phyloP scores from a whole-genome alignment of 805 yeast genomes.

The Teunomyces atbi region DNA sequence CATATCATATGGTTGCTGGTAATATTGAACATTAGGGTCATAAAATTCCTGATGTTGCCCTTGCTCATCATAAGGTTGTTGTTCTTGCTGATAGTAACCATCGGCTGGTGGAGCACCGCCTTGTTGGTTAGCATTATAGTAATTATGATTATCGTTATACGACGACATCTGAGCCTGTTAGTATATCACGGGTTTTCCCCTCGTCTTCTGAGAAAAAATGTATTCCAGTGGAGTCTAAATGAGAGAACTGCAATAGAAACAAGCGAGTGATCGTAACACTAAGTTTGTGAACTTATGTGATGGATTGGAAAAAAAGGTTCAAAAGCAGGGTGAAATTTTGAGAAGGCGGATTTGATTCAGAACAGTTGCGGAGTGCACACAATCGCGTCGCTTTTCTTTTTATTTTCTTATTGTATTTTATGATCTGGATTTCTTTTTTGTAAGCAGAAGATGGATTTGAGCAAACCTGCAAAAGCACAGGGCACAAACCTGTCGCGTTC shows the following conservation, averaged over 20 bases:
- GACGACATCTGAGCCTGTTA: slow-evolving; percentile 52
- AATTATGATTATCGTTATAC: slow-evolving; percentile 55
- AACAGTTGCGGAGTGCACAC: slow-evolving; percentile 2
- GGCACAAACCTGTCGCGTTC: background rate
- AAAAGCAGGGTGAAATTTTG: slow-evolving; percentile 2
- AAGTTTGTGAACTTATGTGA: slow-evolving; percentile 1
- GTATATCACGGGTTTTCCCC: slow-evolving; percentile 10
- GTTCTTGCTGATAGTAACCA: slow-evolving; percentile 39
- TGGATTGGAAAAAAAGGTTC: slow-evolving; percentile 4
- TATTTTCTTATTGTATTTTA: slow-evolving; percentile 1
- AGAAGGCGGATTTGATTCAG: slow-evolving; percentile 3
- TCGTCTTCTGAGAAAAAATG: background rate
- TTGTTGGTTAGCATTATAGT: slow-evolving; percentile 32
- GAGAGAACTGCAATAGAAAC: slow-evolving; percentile 4
- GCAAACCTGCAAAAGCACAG: slow-evolving; percentile 1
- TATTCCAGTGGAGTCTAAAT: slow-evolving; percentile 5
- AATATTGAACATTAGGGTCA: slow-evolving; percentile 45
- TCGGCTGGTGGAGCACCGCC: slow-evolving; percentile 22
- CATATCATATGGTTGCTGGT: slow-evolving; percentile 50
- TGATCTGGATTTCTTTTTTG: slow-evolving; percentile 5
- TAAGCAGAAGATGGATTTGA: background rate
- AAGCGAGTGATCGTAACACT: slow-evolving; percentile 1
- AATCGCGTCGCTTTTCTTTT: slow-evolving; percentile 1
- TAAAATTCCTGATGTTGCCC: slow-evolving; percentile 48
- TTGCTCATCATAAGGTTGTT: slow-evolving; percentile 38